These are phyloP conservation scores for Dillenia suffruticosa DNA, from an alignment of 164 flowering plant genomes.

Conservation along the genomic window DNA sequence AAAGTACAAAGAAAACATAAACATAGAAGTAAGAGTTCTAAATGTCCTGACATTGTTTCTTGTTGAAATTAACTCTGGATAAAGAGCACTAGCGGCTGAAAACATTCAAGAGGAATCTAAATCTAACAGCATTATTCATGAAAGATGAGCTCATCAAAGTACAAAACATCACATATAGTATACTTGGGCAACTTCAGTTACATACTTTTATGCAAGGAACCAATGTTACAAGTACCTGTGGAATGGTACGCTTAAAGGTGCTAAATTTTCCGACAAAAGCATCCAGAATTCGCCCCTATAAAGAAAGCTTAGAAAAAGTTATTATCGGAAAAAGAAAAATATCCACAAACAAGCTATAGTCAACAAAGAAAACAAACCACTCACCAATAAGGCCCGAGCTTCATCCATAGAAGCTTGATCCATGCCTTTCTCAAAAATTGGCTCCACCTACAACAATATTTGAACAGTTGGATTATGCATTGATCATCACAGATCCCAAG, in stretches of 20 bases:
- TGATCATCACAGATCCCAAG: neutral
- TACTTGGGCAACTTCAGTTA: neutral
- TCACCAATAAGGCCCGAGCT: slow-evolving; percentile 79
- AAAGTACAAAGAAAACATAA: too few species aligned
- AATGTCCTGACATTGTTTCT: too few species aligned
- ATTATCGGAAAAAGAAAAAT: neutral
- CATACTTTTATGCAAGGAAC: too few species aligned
- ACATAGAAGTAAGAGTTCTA: too few species aligned
- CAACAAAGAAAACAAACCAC: slow-evolving; percentile 1
- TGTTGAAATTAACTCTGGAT: too few species aligned
- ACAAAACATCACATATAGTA: neutral
- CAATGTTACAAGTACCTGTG: slow-evolving; percentile 56
- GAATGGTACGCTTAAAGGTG: slow-evolving; percentile 93
- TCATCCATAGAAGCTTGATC: slow-evolving; percentile 90
- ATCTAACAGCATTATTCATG: neutral
- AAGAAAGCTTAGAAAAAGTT: slow-evolving; percentile 6
- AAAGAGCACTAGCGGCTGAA: too few species aligned
- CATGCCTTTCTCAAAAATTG: slow-evolving; percentile 93
- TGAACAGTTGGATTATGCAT: neutral
- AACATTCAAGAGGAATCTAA: neutral
- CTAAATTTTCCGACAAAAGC: slow-evolving; percentile 98
- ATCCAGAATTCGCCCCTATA: slow-evolving; percentile 90
- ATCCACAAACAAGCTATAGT: neutral
- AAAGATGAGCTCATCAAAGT: neutral
- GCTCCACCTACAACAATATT: slow-evolving; percentile 66